A percentile compares a stretch with the other conserved stretches of the same genome.
These are phyloP conservation scores for Vicia sativa DNA, from an alignment of 306 rosid species.

Conservation along the genomic window DNA sequence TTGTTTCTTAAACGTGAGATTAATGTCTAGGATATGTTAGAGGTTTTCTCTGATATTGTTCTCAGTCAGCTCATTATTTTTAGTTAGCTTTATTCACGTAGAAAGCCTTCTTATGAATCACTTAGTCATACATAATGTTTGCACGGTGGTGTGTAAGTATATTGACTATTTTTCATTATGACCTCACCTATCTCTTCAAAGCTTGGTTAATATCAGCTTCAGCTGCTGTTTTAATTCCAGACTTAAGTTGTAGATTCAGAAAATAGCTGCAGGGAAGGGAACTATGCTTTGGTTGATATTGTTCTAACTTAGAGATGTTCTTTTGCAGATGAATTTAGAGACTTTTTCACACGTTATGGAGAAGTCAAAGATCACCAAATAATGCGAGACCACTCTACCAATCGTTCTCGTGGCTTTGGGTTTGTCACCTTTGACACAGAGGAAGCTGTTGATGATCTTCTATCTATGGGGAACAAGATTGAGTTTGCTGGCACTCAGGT, in stretches of 20 bases:
- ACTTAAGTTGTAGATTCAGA: constrained; percentile 2
- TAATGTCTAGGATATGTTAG: constrained; percentile 31
- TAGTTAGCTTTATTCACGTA: neutral
- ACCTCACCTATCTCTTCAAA: neutral
- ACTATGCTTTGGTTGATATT: constrained; percentile 2
- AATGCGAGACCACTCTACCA: constrained; percentile 89
- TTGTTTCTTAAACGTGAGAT: neutral
- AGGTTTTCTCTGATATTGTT: constrained; percentile 24
- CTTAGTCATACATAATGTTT: constrained; percentile 6
- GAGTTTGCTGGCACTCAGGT: constrained; percentile 93
- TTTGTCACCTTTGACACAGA: constrained; percentile 75
- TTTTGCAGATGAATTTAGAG: constrained; percentile 71
- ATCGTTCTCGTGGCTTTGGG: constrained; percentile 92
- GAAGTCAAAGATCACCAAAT: constrained; percentile 84
- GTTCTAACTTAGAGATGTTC: constrained; percentile 27
- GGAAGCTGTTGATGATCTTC: constrained; percentile 85
- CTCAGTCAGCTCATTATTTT: constrained; percentile 17
- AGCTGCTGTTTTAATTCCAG: neutral
- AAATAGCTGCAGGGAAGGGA: constrained; percentile 3
- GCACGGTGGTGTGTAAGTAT: constrained; percentile 21
- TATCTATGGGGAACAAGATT: constrained; percentile 84
- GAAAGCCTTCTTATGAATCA: constrained; percentile 11
- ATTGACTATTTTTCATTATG: constrained; percentile 9
- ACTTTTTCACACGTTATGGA: constrained; percentile 78
- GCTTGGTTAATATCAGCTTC: neutral